Evolutionary conservation across 139 green algal species (phyloP).

Genomic region (Picochlorum costavermella): DNA sequence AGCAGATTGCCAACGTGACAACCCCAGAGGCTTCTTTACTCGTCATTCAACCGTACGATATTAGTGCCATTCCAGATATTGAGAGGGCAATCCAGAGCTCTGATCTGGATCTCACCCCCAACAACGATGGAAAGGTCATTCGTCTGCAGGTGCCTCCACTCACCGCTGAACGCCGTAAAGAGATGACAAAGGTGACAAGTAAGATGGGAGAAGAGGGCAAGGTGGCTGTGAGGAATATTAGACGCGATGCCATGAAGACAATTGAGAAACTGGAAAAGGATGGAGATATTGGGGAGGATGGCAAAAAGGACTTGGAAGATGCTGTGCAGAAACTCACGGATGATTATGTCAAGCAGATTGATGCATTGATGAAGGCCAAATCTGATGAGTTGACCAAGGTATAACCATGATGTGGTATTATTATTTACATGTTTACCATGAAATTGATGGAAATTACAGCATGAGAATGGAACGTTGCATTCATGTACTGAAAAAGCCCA

Average conservation of each 20-base stretch:
- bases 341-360: slow-evolving; percentile 76
- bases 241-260: slow-evolving; percentile 82
- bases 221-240: slow-evolving; percentile 80
- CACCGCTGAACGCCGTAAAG: slow-evolving; percentile 88
- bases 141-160: slow-evolving; percentile 82
- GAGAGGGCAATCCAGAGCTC: slow-evolving; percentile 63
- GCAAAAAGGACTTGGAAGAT: slow-evolving; percentile 65
- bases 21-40: slow-evolving; percentile 77
- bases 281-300: slow-evolving; percentile 56
- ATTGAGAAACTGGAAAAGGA: slow-evolving; percentile 63
- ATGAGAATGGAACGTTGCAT: no score
- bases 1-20: slow-evolving; percentile 72
- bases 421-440: background rate
- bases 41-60: slow-evolving; percentile 87
- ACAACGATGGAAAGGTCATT: slow-evolving; percentile 91
- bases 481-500: no score
- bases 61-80: slow-evolving; percentile 57
- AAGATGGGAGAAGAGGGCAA: slow-evolving; percentile 94
- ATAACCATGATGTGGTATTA: slow-evolving; percentile 16
- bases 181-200: slow-evolving; percentile 69
- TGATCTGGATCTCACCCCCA: slow-evolving; percentile 89
- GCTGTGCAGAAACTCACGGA: slow-evolving; percentile 77
- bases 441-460: no score
- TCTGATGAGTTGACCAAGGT: slow-evolving; percentile 82
- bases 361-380: slow-evolving; percentile 74